These are phyloP conservation scores for Calonectria multiphialidica DNA, from an alignment of 2,329 filamentous ascomycete species.

Conservation along the genomic window DNA sequence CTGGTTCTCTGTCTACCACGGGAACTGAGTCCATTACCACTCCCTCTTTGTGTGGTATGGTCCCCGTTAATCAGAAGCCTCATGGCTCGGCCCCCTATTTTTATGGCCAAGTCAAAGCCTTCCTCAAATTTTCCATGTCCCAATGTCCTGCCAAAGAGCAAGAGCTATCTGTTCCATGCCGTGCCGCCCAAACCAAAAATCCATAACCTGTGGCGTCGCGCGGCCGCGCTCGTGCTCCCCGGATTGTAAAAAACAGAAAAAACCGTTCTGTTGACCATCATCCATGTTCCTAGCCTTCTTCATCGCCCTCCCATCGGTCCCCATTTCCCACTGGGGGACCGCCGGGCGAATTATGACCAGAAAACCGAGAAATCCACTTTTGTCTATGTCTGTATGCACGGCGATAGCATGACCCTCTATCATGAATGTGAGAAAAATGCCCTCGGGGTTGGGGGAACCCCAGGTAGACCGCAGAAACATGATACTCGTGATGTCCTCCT, in stretches of 20 bases:
- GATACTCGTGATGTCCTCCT: slow-evolving; percentile 50
- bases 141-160: slow-evolving; percentile 46
- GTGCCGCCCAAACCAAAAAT: slow-evolving; percentile 52
- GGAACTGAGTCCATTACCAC: slow-evolving; percentile 42
- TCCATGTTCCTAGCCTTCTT: slow-evolving; percentile 48
- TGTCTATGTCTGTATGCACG: slow-evolving; percentile 66
- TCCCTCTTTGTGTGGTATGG: slow-evolving; percentile 34
- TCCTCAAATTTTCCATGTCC: slow-evolving; percentile 44
- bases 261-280: slow-evolving; percentile 49
- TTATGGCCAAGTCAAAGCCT: slow-evolving; percentile 43
- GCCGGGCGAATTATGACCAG: slow-evolving; percentile 56
- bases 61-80: slow-evolving; percentile 44
- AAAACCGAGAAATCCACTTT: slow-evolving; percentile 76
- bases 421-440: slow-evolving; percentile 56
- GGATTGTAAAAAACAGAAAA: slow-evolving; percentile 50
- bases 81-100: slow-evolving; percentile 36
- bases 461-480: slow-evolving; percentile 54
- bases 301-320: slow-evolving; percentile 48
- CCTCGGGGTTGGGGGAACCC: slow-evolving; percentile 49
- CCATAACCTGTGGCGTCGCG: slow-evolving; percentile 53
- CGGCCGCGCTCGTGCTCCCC: slow-evolving; percentile 53
- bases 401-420: slow-evolving; percentile 60
- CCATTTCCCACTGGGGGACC: slow-evolving; percentile 46
- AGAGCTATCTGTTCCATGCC: slow-evolving; percentile 47
- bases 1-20: slow-evolving; percentile 50